These are phyloP conservation scores for Russula dissimulans DNA, from an alignment of 768 basidiomycete species.

Conservation along the genomic window DNA sequence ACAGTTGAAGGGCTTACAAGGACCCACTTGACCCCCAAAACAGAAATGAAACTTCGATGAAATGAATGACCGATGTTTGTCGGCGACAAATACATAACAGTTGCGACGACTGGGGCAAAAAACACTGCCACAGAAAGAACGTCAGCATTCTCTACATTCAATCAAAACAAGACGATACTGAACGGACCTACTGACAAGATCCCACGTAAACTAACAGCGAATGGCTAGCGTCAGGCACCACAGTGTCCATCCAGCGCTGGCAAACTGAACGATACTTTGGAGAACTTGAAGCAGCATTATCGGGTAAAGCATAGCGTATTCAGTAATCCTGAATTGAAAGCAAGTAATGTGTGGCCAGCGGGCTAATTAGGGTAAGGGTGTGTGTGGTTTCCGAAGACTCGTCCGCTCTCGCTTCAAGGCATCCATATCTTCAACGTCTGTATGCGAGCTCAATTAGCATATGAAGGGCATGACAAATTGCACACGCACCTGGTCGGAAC, in stretches of 20 bases:
- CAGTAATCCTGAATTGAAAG: slow-evolving; percentile 13
- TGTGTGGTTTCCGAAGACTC: not conserved
- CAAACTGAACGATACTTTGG: slow-evolving; percentile 7
- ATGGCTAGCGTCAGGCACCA: not conserved
- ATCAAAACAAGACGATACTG: not conserved
- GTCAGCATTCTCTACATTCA: not conserved
- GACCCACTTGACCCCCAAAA: not conserved
- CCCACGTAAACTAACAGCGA: slow-evolving; percentile 7
- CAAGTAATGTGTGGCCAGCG: slow-evolving; percentile 8
- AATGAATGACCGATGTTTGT: not conserved
- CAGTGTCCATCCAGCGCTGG: not conserved
- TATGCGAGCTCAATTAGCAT: not conserved
- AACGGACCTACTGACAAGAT: slow-evolving; percentile 8
- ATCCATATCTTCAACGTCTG: slow-evolving; percentile 21
- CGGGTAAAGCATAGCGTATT: slow-evolving; percentile 10
- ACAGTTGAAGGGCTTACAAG: not conserved
- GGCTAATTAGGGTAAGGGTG: slow-evolving; percentile 2
- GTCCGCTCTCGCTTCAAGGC: slow-evolving; percentile 10
- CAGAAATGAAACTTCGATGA: not conserved
- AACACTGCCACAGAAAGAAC: not conserved
- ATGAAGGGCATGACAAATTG: not conserved
- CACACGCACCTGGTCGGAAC: slow-evolving; percentile 17
- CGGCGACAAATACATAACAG: slow-evolving; percentile 3
- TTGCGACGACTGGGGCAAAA: slow-evolving; percentile 5
- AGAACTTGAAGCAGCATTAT: slow-evolving; percentile 8